These are phyloP conservation scores for Hevea brasiliensis DNA, from an alignment of 345 rosid species.

Conservation along the genomic window DNA sequence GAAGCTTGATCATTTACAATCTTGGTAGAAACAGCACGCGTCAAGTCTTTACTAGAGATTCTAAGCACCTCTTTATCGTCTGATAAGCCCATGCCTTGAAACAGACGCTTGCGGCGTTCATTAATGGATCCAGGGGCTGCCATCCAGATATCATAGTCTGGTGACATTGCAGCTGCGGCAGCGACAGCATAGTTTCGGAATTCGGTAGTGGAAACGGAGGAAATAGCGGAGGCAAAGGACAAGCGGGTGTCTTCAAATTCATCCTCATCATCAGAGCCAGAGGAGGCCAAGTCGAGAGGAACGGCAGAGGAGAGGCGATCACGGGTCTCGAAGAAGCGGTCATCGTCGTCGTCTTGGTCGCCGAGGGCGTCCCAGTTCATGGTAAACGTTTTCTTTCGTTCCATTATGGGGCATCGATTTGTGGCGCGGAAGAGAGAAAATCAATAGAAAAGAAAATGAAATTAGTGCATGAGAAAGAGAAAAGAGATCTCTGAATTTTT, in stretches of 20 bases:
- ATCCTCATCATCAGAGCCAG: conserved; percentile 65
- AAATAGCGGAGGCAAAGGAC: conserved; percentile 44
- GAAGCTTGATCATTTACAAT: background rate
- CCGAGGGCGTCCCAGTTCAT: conserved; percentile 76
- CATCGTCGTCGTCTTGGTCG: conserved; percentile 57
- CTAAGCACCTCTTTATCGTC: conserved; percentile 42
- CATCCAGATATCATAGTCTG: conserved; percentile 82
- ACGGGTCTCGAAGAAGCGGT: conserved; percentile 58
- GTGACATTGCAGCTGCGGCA: conserved; percentile 31
- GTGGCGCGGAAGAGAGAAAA: background rate
- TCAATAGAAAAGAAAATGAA: background rate
- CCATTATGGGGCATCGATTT: conserved; percentile 33
- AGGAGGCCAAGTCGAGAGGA: conserved; percentile 57
- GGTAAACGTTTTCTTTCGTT: conserved; percentile 56
- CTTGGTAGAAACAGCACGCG: conserved; percentile 28
- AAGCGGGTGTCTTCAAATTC: conserved; percentile 65
- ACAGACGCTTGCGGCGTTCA: conserved; percentile 67
- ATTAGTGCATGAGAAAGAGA: background rate
- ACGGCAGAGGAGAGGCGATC: conserved; percentile 53
- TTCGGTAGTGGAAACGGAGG: conserved; percentile 38
- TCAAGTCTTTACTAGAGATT: conserved; percentile 28
- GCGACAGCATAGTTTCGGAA: conserved; percentile 29
- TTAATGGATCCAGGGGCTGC: conserved; percentile 78
- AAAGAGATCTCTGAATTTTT: background rate
- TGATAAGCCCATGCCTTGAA: conserved; percentile 75